phyloP scores from a whole-genome alignment of 805 yeast genomes.

The Kregervanrija pseudodelftensis region DNA sequence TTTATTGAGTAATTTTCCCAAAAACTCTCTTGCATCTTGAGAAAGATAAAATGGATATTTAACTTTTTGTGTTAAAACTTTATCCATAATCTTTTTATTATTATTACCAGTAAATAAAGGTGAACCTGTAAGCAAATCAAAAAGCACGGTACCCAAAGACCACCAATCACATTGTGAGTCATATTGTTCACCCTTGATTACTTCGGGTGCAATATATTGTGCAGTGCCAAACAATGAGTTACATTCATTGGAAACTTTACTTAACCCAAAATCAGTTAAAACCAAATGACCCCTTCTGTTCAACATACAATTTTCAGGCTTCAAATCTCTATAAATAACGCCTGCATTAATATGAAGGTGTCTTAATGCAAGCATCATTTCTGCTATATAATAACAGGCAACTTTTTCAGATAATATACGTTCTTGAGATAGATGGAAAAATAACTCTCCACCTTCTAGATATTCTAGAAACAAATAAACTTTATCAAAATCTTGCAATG shows the following conservation, averaged over 20 bases:
- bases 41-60: conserved; percentile 71
- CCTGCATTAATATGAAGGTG: conserved; percentile 70
- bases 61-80: conserved; percentile 60
- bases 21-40: conserved; percentile 70
- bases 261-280: conserved; percentile 79
- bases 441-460: conserved; percentile 85
- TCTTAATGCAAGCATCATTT: conserved; percentile 66
- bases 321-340: conserved; percentile 78
- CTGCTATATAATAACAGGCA: conserved; percentile 74
- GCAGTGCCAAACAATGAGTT: conserved; percentile 68
- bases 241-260: conserved; percentile 42
- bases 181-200: conserved; percentile 68
- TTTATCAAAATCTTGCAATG: conserved; percentile 74
- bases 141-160: conserved; percentile 79
- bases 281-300: conserved; percentile 75
- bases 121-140: conserved; percentile 73
- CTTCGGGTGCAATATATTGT: conserved; percentile 88
- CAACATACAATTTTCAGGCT: conserved; percentile 83
- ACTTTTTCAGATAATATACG: conserved; percentile 50
- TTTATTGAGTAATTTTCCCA: conserved; percentile 58
- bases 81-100: conserved; percentile 67
- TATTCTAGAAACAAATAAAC: conserved; percentile 72
- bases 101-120: conserved; percentile 88
- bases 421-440: conserved; percentile 48
- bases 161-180: conserved; percentile 86